Conservation (phyloP, 768 basidiomycete species). For the Leccinum barrowsii region DNA sequence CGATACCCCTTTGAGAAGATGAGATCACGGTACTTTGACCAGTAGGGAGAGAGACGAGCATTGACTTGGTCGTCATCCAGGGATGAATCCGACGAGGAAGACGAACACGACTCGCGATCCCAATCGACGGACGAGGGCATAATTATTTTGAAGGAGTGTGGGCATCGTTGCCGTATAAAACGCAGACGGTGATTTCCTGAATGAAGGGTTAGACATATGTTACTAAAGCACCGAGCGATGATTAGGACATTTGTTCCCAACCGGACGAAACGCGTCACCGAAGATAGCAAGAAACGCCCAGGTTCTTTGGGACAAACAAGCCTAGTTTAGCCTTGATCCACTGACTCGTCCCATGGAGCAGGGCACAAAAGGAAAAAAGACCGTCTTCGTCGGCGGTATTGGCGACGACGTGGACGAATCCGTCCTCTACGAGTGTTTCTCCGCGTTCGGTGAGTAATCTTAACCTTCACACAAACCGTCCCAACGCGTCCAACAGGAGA, state of each 20-base stretch:
- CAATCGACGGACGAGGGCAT: constrained; percentile 66
- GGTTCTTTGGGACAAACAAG: constrained; percentile 10
- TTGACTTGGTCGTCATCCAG: constrained; percentile 54
- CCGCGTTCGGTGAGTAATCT: constrained; percentile 71
- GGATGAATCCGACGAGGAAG: constrained; percentile 48
- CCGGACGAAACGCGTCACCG: background rate
- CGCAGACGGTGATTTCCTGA: background rate
- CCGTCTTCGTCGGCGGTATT: constrained; percentile 80
- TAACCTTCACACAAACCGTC: background rate
- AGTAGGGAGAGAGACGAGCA: constrained; percentile 54
- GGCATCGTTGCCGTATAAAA: constrained; percentile 7
- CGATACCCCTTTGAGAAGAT: constrained; percentile 52
- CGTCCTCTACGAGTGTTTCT: constrained; percentile 73
- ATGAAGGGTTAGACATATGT: background rate
- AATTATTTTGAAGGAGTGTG: constrained; percentile 24
- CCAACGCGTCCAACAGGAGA: constrained; percentile 56
- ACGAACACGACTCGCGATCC: constrained; percentile 34
- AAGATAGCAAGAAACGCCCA: constrained; percentile 5
- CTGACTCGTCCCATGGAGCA: constrained; percentile 56
- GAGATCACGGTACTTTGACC: constrained; percentile 51
- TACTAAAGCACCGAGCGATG: background rate
- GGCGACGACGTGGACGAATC: constrained; percentile 81
- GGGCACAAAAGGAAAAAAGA: constrained; percentile 81
- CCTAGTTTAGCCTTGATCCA: constrained; percentile 6
- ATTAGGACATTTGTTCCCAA: constrained; percentile 1